A percentile compares a stretch with the other conserved stretches of the same genome.
These are phyloP conservation scores for Candida nitratophila DNA, from an alignment of 805 yeast species.

Conservation along the genomic window DNA sequence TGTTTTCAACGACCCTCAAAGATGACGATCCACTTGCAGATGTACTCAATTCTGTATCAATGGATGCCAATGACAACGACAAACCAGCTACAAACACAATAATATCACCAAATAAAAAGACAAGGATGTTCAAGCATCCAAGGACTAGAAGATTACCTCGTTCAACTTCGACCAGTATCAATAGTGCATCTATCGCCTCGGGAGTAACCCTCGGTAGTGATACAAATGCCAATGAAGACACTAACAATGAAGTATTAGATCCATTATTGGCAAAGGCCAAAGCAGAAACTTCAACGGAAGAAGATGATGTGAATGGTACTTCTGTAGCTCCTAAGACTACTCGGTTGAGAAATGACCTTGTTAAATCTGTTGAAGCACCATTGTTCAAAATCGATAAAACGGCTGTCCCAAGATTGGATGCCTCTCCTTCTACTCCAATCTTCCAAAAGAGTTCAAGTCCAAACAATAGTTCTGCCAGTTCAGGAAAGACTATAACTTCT, in stretches of 20 bases:
- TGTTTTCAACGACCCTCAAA: slow-evolving; percentile 5
- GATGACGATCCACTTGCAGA: slow-evolving; percentile 16
- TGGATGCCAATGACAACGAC: slow-evolving; percentile 3
- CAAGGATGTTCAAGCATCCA: slow-evolving; percentile 40
- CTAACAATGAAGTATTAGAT: slow-evolving; percentile 19
- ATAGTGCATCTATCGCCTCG: neutral
- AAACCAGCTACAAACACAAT: slow-evolving; percentile 10
- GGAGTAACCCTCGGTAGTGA: neutral
- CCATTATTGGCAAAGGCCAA: slow-evolving; percentile 11
- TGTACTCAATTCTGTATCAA: slow-evolving; percentile 8
- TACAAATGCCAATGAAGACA: neutral
- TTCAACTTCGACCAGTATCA: neutral
- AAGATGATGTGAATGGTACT: neutral
- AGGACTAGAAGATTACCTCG: slow-evolving; percentile 31
- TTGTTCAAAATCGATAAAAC: slow-evolving; percentile 37
- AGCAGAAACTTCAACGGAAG: neutral
- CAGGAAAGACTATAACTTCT: neutral
- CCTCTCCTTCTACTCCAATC: slow-evolving; percentile 2
- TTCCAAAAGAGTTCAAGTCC: neutral
- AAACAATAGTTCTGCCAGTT: slow-evolving; percentile 1
- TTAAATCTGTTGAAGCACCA: slow-evolving; percentile 44
- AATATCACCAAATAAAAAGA: slow-evolving; percentile 32
- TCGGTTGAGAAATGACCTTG: neutral
- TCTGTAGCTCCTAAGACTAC: neutral
- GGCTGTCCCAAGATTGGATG: neutral